Base-by-base conservation (phyloP, 768 basidiomycete genomes). In the Psilocybe cubensis region DNA sequence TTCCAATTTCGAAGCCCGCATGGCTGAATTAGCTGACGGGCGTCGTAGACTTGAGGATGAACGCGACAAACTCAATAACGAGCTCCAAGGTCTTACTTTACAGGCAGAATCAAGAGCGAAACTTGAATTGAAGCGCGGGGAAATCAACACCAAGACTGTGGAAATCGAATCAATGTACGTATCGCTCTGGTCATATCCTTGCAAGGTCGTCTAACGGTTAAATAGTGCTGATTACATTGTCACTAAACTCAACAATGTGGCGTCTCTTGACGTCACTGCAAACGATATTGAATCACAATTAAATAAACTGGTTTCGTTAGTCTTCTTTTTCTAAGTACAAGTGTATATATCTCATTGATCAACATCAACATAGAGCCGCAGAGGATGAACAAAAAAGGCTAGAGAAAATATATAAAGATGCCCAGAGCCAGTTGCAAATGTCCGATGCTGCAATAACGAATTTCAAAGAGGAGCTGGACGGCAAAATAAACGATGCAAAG, bases 21-120 rank as follows among this genome's bases (percentile, higher is more conserved):
- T 92, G 21, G 73, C 67, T 0, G 85, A 89, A 56, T 81, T 84
- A 52, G 74, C 76, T 0, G 69, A 75, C 24, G 83, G 81, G 56
- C 74, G 78, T n/a, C 81, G 87, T 31, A 67, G 62, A 23, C 74
- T 92, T 48, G 93, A 98, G 58, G 85, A 84, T 31, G 79, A 78
- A 45, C 78, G 89, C 49, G 93, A 96, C 17, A 68, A 70, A 18
- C 74, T 96, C 58, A 91, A 88, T 53, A 62, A 71, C 0, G 96
- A 97, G 59, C 78, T 95, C 40, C 79, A 84, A 28, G 73, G 78
- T 1, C 72, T 97, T 63, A 93, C 85, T 63, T 65, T 84, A 43
- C 94, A 98, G 68, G 88, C 92, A 0, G 91, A 95, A 52, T 77
- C 84, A 1, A 78, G 96, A 42, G 93, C 95, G 2, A 88, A 84